Percentiles rank a stretch among this genome's conserved stretches.
phyloP scores from a whole-genome alignment of 306 rosid genomes.

The Gillenia trifoliata region DNA sequence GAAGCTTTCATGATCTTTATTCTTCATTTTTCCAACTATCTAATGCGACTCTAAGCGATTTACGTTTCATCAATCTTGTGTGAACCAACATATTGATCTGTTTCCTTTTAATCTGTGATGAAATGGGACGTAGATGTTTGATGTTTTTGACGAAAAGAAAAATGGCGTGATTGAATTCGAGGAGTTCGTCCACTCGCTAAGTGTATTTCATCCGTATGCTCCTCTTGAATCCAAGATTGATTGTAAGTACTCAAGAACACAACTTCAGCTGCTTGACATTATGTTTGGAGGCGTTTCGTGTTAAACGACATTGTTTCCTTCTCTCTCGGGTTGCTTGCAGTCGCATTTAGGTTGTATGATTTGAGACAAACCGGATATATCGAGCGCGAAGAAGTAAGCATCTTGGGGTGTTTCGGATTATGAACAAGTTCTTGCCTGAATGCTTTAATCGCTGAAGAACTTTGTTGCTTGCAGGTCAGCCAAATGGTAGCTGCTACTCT shows the following conservation, averaged over 20 bases:
- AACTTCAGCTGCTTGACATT: constrained; percentile 2
- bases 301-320: not conserved
- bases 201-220: constrained; percentile 65
- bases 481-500: constrained; percentile 64
- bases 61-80: not conserved
- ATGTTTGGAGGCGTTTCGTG: constrained; percentile 2
- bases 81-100: not conserved
- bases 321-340: constrained; percentile 36
- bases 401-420: constrained; percentile 10
- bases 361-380: constrained; percentile 68
- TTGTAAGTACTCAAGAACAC: constrained; percentile 39
- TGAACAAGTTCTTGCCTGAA: constrained; percentile 3
- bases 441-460: too few species aligned
- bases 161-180: constrained; percentile 72
- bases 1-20: too few species aligned
- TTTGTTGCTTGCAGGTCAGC: constrained; percentile 45
- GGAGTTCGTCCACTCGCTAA: constrained; percentile 62
- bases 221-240: constrained; percentile 55
- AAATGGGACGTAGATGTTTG: constrained; percentile 43
- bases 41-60: not conserved
- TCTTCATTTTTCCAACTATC: too few species aligned
- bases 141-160: constrained; percentile 62
- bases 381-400: constrained; percentile 67
- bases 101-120: not conserved
- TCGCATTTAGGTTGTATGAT: constrained; percentile 71